A percentile compares a stretch with the other conserved stretches of the same genome.
phyloP scores from a whole-genome alignment of 805 yeast species.

The Hemisphaericaspora nanyangensis region DNA sequence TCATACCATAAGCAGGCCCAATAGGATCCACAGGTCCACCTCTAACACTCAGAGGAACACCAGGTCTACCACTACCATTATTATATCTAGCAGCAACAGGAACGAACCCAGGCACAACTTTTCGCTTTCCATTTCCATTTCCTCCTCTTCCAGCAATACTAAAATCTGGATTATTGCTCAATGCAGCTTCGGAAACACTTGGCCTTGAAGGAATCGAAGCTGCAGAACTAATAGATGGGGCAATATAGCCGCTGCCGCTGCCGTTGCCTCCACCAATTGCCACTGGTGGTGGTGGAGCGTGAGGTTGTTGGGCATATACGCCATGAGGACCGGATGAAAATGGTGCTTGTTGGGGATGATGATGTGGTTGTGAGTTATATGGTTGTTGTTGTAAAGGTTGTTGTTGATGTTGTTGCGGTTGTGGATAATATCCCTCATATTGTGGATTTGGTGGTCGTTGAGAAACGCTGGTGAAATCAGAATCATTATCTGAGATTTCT shows the following conservation, averaged over 20 bases:
- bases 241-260: constrained; percentile 14
- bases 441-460: constrained; percentile 70
- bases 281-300: no score
- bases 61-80: background rate
- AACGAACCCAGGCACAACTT: constrained; percentile 17
- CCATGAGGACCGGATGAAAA: constrained; percentile 7
- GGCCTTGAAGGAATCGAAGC: constrained; percentile 19
- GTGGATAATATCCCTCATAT: constrained; percentile 21
- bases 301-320: constrained; percentile 9
- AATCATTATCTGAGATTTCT: constrained; percentile 40
- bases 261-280: no score
- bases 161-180: constrained; percentile 40
- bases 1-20: background rate
- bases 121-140: constrained; percentile 22
- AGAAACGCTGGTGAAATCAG: constrained; percentile 75
- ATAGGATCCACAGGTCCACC: constrained; percentile 4
- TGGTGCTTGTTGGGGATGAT: constrained; percentile 15
- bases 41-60: constrained; percentile 6
- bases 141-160: constrained; percentile 17
- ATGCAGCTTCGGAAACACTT: constrained; percentile 35
- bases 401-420: constrained; percentile 16
- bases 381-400: constrained; percentile 17
- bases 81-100: constrained; percentile 18
- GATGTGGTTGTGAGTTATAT: constrained; percentile 11
- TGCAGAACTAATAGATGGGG: constrained; percentile 15